A percentile compares a stretch with the other conserved stretches of the same genome.
Conservation (phyloP, 2,329 filamentous ascomycete genomes). For the Rutstroemia sydowiana region DNA sequence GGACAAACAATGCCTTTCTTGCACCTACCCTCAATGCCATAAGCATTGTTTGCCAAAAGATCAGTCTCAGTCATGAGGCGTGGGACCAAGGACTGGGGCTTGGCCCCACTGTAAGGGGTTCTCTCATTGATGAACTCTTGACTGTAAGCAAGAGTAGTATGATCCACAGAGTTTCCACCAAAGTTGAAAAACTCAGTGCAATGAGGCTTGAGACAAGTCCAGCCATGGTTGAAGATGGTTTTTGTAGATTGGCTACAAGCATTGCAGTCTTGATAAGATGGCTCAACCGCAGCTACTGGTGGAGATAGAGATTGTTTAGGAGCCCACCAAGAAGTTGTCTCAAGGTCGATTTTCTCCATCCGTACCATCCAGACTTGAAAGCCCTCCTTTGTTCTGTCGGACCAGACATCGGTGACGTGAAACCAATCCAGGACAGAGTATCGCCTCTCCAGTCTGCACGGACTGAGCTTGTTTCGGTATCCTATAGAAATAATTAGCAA, state of each 20-base stretch:
- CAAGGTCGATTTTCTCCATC: slow-evolving; percentile 54
- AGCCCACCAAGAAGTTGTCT: slow-evolving; percentile 52
- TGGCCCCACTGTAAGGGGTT: slow-evolving; percentile 33
- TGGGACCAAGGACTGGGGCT: slow-evolving; percentile 34
- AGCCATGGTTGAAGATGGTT: slow-evolving; percentile 39
- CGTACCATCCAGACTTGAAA: slow-evolving; percentile 46
- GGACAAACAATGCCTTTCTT: slow-evolving; percentile 62
- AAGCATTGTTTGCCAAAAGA: slow-evolving; percentile 27
- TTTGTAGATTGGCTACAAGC: slow-evolving; percentile 36
- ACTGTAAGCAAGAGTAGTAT: slow-evolving; percentile 39
- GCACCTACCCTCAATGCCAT: slow-evolving; percentile 43
- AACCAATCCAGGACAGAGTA: slow-evolving; percentile 64
- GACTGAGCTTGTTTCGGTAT: slow-evolving; percentile 40
- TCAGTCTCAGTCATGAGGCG: slow-evolving; percentile 33
- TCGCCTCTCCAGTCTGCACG: slow-evolving; percentile 44
- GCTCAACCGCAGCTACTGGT: not conserved
- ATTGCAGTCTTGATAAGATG: slow-evolving; percentile 30
- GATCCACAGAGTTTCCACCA: not conserved
- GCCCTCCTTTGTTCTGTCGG: slow-evolving; percentile 42
- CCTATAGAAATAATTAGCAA: slow-evolving; percentile 35
- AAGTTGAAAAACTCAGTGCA: slow-evolving; percentile 47
- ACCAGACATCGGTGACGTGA: slow-evolving; percentile 61
- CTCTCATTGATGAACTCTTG: slow-evolving; percentile 50
- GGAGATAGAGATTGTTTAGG: slow-evolving; percentile 19
- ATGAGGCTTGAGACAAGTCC: slow-evolving; percentile 48